Evolutionary conservation across 345 rosid species (phyloP), one percentile per base, ranked within the genome.

Genomic region (Cardamine resedifolia): DNA sequence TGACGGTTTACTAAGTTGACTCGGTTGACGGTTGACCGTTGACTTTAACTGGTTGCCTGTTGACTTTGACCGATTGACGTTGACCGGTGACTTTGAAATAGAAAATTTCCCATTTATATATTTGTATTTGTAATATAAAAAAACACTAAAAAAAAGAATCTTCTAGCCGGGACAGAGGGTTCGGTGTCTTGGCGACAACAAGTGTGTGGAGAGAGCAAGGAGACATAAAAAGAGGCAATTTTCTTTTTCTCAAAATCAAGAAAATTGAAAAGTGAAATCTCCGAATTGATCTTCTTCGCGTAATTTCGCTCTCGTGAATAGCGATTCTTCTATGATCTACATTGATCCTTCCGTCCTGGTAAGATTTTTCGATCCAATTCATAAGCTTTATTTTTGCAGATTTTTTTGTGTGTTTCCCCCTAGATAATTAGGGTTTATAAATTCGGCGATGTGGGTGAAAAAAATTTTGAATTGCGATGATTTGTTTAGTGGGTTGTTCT

Each of bases 121-220:
- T 38, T 18, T 33, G 18, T 5, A 33, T 47, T 3, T 18, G 36
- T 16, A 55, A n/a, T n/a, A n/a, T n/a, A 26, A 24, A 52, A 24
- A 15, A 64, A 45, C 41, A 6, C 12, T 64, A 49, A n/a, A 15
- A 15, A 2, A 5, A 10, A 47, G 27, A 73, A 57, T 14, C 59
- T 66, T 65, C 71, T 65, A 59, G 44, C 3, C 2, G 2, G 12
- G 23, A 7, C 51, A 73, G 77, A 73, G 60, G 77, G 19, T 74
- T 43, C 48, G 20, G 63, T 10, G 10, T 50, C 34, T 75, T 68
- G 69, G 74, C 78, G 74, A 69, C 28, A 74, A 67, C 62, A 67
- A 66, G 45, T 26, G 55, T 52, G 62, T n/a, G n/a, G n/a, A n/a
- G n/a, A n/a, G n/a, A n/a, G n/a, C n/a, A n/a, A 48, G 49, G 10